Conservation (phyloP, 352 stramenopile genomes). For the Phytopythium vexans region DNA sequence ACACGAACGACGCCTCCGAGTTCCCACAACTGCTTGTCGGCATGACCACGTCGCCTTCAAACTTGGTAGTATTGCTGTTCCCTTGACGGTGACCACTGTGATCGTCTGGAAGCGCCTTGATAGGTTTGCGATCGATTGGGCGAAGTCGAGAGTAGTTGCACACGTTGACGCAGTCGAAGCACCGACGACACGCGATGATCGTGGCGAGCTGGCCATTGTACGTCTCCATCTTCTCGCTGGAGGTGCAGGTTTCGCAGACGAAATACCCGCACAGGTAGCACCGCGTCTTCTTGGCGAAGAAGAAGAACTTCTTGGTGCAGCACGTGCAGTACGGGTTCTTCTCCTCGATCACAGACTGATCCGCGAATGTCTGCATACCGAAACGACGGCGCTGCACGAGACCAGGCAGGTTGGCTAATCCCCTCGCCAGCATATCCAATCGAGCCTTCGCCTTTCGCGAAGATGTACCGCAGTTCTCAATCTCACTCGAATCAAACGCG, state of each 20-base stretch:
- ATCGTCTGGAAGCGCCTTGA: too few relatives aligned
- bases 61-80: too few relatives aligned
- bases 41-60: too few relatives aligned
- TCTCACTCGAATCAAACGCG: conserved; percentile 13
- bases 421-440: conserved; percentile 18
- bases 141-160: conserved; percentile 14
- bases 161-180: conserved; percentile 11
- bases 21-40: too few relatives aligned
- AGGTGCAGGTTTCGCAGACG: conserved; percentile 20
- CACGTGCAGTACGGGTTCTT: conserved; percentile 27
- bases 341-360: conserved; percentile 19
- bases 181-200: conserved; percentile 22
- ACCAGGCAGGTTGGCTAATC: conserved; percentile 14
- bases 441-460: background rate
- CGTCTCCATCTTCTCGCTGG: conserved; percentile 23
- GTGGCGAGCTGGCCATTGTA: conserved; percentile 21
- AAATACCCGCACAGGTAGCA: conserved; percentile 31
- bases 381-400: conserved; percentile 26
- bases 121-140: background rate
- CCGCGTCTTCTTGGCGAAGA: conserved; percentile 7
- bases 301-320: conserved; percentile 8
- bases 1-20: too few relatives aligned
- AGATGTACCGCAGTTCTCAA: too few relatives aligned
- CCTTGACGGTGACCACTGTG: too few relatives aligned
- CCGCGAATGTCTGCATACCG: conserved; percentile 24